phyloP scores from a whole-genome alignment of 305 asterid species.

The Ilex paraguariensis region DNA sequence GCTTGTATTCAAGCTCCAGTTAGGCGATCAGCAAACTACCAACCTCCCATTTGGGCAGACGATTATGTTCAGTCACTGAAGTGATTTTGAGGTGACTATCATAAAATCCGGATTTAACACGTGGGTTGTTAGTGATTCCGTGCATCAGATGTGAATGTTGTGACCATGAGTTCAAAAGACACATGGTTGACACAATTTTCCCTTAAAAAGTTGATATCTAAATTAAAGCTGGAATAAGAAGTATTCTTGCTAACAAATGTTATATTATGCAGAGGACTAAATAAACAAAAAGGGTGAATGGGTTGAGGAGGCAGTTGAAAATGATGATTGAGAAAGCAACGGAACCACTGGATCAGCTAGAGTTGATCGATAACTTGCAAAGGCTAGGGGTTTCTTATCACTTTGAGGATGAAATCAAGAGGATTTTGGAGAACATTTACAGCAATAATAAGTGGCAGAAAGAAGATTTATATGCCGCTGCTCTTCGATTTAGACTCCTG shows the following conservation, averaged over 20 bases:
- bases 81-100: slow-evolving; percentile 21
- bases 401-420: slow-evolving; percentile 24
- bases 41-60: slow-evolving; percentile 43
- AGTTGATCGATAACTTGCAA: slow-evolving; percentile 42
- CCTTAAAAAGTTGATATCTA: no score
- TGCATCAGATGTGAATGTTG: no score
- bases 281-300: slow-evolving; percentile 7
- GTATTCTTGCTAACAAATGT: no score
- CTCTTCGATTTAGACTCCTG: slow-evolving; percentile 53
- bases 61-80: slow-evolving; percentile 41
- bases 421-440: slow-evolving; percentile 18
- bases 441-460: background rate
- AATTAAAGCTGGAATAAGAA: no score
- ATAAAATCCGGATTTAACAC: background rate
- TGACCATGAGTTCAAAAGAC: background rate
- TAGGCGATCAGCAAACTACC: slow-evolving; percentile 45
- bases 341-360: slow-evolving; percentile 25
- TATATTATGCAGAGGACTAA: slow-evolving; percentile 11
- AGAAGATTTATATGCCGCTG: slow-evolving; percentile 20
- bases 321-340: slow-evolving; percentile 1
- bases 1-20: background rate
- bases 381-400: slow-evolving; percentile 44
- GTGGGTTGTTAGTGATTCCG: no score
- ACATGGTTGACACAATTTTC: background rate
- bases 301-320: slow-evolving; percentile 8